Evolutionary conservation across 345 rosid species (phyloP), one percentile per base, ranked within the genome.

Genomic region (Salix brachista): DNA sequence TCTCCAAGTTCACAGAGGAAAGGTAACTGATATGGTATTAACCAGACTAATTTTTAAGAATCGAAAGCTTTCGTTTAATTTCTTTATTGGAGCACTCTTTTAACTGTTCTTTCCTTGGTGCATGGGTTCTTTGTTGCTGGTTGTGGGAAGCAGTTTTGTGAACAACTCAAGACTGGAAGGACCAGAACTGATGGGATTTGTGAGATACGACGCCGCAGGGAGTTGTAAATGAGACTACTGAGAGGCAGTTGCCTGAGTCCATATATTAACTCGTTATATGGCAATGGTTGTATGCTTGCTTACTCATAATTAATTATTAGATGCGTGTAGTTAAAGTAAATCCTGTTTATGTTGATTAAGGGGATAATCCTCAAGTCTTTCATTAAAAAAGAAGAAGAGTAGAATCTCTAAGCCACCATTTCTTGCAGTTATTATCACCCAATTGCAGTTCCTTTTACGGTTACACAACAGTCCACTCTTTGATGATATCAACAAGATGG

Each of bases 131-230:
- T 65, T 60, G 34, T 71, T 3, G 16, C 30, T 32, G 13, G 2
- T 71, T 50, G 64, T 52, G 41, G 60, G 42, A 26, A 79, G 79
- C 86, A 91, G 97, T 71, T 90, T 86, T 56, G 54, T 58, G 75
- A 89, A 86, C 58, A 91, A 91, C 78, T 78, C 91, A 26, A 85
- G 88, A 79, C 83, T 89, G 42, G 85, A 89, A 87, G 97, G 97
- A 48, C 97, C 92, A 12, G 94, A 91, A 75, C 87, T 91, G 64
- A 83, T 90, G 90, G 97, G 97, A 18, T 89, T 87, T 75, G 97
- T 91, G 75, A 87, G 92, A 75, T 91, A 91, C 16, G 90, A 85
- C 41, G 78, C 65, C 0, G 84, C 91, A 44, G 85, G 88, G 32
- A 83, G 82, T 82, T 89, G 96, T 81, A 72, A 75, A 79, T 86